Evolutionary conservation across 2,329 filamentous ascomycete genomes (phyloP), one percentile per base, ranked within the genome.

Genomic region (Coniosporium tulheliwenetii): DNA sequence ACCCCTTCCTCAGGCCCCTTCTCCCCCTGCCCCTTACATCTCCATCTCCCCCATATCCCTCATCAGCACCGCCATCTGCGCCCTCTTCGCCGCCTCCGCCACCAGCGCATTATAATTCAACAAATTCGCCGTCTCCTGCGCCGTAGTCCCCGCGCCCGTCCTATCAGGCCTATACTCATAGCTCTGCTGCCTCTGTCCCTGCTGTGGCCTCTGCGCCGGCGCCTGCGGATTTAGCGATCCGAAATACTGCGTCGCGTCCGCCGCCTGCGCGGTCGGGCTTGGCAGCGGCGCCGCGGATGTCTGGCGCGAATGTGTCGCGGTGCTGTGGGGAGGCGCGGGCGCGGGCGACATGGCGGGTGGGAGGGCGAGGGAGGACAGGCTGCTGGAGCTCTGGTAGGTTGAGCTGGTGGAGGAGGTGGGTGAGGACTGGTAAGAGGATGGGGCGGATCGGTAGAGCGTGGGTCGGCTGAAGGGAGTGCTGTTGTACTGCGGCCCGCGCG

Each of bases 1-100:
- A n/a, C n/a, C n/a, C n/a, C n/a, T n/a, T n/a, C n/a, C n/a, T n/a
- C n/a, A n/a, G n/a, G n/a, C n/a, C n/a, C n/a, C n/a, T n/a, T n/a
- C n/a, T n/a, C n/a, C n/a, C n/a, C n/a, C n/a, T n/a, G n/a, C n/a
- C 30, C 29, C 39, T 43, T 43, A 64, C 31, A 85, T 61, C 40
- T 73, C 75, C 53, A 82, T 71, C 47, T 77, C 75, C 53, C 85
- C 85, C 55, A 96, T 71, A 60, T 95, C 89, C 46, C 87, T 73
- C 70, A 87, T 82, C 57, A 95, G 67, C 53, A 86, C 78, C 35
- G 85, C 85, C 70, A 95, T 83, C 62, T 95, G 85, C 8, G 89
- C 89, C 35, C 87, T 72, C 63, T 93, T 94, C 36, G 86, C 89
- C 2, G 89, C 89, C 66, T 96, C 89, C 31, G 87, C 87, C 35